Evolutionary conservation across 2,329 filamentous ascomycete species (phyloP).

Genomic region (Pseudopyrenochaeta lycopersici): DNA sequence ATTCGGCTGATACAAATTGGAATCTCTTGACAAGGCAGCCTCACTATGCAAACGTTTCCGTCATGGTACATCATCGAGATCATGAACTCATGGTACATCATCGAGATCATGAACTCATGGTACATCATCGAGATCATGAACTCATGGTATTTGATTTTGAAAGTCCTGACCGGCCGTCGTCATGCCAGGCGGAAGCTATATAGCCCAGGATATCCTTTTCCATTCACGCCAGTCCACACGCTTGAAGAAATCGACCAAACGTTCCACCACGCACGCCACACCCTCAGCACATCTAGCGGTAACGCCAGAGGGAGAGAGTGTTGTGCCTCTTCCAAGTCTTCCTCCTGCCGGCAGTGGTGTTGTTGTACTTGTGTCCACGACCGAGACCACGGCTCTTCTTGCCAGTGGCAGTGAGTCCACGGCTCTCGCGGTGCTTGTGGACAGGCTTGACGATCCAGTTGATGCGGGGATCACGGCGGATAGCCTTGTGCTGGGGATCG

Average conservation of each 20-base stretch:
- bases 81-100: constrained; percentile 40
- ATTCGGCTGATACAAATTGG: background rate
- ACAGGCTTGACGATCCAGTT: constrained; percentile 99
- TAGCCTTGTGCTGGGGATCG: constrained; percentile 99
- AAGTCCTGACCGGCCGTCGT: constrained; percentile 31
- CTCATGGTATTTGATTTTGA: constrained; percentile 45
- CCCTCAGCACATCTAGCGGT: constrained; percentile 72
- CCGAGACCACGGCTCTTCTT: constrained; percentile 99
- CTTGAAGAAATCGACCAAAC: constrained; percentile 42
- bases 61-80: constrained; percentile 9
- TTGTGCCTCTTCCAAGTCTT: constrained; percentile 99
- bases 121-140: constrained; percentile 33
- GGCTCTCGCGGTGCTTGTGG: constrained; percentile 99
- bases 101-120: constrained; percentile 27
- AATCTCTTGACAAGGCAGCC: background rate
- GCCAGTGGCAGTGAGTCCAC: constrained; percentile 97
- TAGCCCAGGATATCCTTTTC: constrained; percentile 44
- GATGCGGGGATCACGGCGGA: constrained; percentile 98
- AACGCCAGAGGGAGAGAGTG: constrained; percentile 98
- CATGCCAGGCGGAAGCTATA: constrained; percentile 37
- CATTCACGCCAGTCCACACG: constrained; percentile 46
- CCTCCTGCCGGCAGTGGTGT: constrained; percentile 94
- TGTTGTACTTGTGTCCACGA: constrained; percentile 99
- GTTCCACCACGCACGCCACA: constrained; percentile 38
- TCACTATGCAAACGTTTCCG: background rate